Percentiles rank a stretch among this genome's conserved stretches.
These are phyloP conservation scores for Gastrolobium villosum DNA, from an alignment of 306 rosid genomes.

Conservation along the genomic window DNA sequence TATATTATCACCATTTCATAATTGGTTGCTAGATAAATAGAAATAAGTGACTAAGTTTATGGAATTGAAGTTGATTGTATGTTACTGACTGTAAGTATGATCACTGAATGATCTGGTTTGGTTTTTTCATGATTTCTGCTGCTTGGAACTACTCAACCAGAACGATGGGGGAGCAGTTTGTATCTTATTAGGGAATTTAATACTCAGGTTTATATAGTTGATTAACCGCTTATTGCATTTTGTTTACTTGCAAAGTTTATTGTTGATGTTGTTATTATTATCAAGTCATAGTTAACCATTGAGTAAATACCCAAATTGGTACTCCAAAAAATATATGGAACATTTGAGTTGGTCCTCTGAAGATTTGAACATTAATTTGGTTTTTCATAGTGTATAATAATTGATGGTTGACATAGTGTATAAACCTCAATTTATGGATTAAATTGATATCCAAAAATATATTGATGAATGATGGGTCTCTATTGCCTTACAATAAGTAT, in stretches of 20 bases:
- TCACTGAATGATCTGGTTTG: slow-evolving; percentile 24
- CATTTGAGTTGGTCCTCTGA: not conserved
- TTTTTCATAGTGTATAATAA: slow-evolving; percentile 5
- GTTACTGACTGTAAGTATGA: slow-evolving; percentile 1
- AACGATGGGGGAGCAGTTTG: not conserved
- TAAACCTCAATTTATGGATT: slow-evolving; percentile 19
- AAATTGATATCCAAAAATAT: not conserved
- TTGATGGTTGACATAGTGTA: no score
- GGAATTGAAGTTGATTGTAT: slow-evolving; percentile 33
- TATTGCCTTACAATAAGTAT: no score
- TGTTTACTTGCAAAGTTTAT: slow-evolving; percentile 23
- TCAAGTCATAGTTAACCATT: not conserved
- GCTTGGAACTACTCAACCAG: slow-evolving; percentile 1
- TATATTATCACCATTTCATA: slow-evolving; percentile 13
- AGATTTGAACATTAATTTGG: not conserved
- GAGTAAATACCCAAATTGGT: not conserved
- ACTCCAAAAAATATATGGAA: not conserved
- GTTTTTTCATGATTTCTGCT: slow-evolving; percentile 5
- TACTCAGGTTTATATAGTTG: not conserved
- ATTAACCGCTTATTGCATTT: slow-evolving; percentile 7
- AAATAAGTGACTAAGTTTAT: slow-evolving; percentile 34
- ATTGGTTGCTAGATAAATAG: not conserved
- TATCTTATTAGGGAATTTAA: not conserved
- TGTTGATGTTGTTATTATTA: slow-evolving; percentile 25
- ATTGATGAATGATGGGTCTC: not conserved